phyloP scores from a whole-genome alignment of 495 filamentous ascomycete genomes.

The Hypoxylon rickii region DNA sequence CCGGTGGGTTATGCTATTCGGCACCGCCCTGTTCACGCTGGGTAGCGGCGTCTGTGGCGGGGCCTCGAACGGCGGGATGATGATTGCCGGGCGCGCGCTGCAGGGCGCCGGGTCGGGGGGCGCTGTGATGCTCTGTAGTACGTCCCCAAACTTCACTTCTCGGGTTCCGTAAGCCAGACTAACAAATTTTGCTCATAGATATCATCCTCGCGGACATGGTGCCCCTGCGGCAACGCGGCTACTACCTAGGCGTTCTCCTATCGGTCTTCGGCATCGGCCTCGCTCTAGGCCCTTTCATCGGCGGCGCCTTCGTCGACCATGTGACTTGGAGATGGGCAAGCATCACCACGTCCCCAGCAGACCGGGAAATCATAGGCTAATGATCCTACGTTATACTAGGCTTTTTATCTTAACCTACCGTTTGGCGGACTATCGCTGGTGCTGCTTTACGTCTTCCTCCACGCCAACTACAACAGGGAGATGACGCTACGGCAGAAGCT shows the following conservation, averaged over 20 bases:
- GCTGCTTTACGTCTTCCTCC: slow-evolving; percentile 30
- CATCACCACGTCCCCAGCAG: too few relatives aligned
- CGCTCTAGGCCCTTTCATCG: slow-evolving; percentile 69
- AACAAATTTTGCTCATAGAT: not conserved
- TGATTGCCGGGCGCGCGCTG: not conserved
- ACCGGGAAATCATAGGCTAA: too few relatives aligned
- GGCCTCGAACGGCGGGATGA: too few relatives aligned
- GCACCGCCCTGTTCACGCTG: not conserved
- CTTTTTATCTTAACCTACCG: slow-evolving; percentile 46
- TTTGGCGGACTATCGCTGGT: slow-evolving; percentile 28
- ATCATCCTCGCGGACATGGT: slow-evolving; percentile 50
- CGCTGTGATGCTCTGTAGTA: not conserved
- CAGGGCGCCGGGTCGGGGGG: not conserved
- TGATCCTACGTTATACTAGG: too few relatives aligned
- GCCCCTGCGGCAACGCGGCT: slow-evolving; percentile 63
- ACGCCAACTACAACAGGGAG: slow-evolving; percentile 27
- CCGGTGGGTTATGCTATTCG: not conserved
- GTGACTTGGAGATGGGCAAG: slow-evolving; percentile 45
- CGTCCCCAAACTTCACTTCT: too few relatives aligned
- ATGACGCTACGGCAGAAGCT: slow-evolving; percentile 15
- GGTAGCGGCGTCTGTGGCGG: not conserved
- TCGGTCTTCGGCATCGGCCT: slow-evolving; percentile 66
- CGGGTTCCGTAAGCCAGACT: not conserved
- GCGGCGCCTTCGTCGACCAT: slow-evolving; percentile 64
- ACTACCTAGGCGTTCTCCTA: slow-evolving; percentile 55